These are phyloP conservation scores for Aspergillus tamarii DNA, from an alignment of 2,329 filamentous ascomycete species.

Conservation along the genomic window DNA sequence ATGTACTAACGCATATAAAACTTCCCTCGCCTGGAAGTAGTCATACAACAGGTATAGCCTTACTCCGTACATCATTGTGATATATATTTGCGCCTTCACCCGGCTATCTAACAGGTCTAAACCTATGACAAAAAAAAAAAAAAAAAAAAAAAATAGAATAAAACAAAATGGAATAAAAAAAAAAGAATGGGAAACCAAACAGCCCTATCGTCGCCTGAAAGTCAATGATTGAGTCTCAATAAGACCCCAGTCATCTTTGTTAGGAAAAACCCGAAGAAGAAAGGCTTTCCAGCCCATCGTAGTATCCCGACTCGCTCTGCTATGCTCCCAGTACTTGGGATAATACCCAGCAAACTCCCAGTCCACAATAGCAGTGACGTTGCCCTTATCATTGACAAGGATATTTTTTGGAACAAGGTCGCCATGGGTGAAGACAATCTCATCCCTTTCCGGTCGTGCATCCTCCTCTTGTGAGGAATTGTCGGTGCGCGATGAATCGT, in stretches of 20 bases:
- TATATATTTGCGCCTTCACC: background rate
- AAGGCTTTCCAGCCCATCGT: background rate
- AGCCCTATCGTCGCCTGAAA: no score
- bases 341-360: background rate
- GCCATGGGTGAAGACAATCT: background rate
- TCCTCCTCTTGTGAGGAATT: no score
- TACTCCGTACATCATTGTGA: no score
- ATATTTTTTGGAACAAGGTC: background rate
- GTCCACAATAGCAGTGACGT: background rate
- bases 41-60: no score
- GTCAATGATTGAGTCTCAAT: no score
- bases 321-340: background rate
- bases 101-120: background rate
- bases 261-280: background rate
- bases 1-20: no score
- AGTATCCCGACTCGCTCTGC: background rate
- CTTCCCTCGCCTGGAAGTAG: no score
- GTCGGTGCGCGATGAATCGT: background rate
- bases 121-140: background rate
- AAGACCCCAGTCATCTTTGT: background rate
- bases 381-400: background rate
- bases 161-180: no score
- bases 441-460: no score
- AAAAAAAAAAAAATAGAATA: no score
- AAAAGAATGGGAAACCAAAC: no score